phyloP scores from a whole-genome alignment of 2,329 filamentous ascomycete genomes.

The Curvularia verruculosa region DNA sequence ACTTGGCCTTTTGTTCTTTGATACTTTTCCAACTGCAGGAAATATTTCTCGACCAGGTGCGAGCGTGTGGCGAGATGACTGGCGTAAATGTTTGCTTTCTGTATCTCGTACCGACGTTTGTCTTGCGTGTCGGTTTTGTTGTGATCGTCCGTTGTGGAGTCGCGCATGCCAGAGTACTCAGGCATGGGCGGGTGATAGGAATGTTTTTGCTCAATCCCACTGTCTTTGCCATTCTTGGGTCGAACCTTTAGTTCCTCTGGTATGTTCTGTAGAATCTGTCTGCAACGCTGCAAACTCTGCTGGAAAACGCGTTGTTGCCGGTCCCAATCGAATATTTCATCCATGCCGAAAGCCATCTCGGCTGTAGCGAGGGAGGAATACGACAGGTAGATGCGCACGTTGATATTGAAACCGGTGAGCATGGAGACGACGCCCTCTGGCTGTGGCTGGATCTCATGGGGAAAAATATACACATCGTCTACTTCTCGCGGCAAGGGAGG shows the following conservation, averaged over 20 bases:
- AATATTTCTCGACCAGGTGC: constrained; percentile 86
- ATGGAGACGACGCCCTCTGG: constrained; percentile 71
- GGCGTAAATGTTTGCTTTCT: constrained; percentile 88
- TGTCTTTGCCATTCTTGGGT: constrained; percentile 49
- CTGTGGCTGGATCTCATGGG: constrained; percentile 72
- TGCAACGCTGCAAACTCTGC: constrained; percentile 72
- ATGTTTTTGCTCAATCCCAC: constrained; percentile 33
- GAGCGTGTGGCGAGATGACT: constrained; percentile 82
- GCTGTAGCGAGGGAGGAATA: constrained; percentile 80
- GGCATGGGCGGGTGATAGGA: constrained; percentile 48
- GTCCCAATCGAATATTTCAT: constrained; percentile 75
- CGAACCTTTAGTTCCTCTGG: constrained; percentile 71
- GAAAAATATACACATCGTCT: constrained; percentile 80
- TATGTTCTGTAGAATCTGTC: constrained; percentile 69
- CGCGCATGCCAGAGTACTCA: constrained; percentile 40
- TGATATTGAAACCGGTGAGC: constrained; percentile 80
- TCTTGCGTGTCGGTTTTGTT: constrained; percentile 41
- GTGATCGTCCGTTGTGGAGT: constrained; percentile 31
- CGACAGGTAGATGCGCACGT: constrained; percentile 77
- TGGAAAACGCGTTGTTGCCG: constrained; percentile 76
- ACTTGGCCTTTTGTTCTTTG: constrained; percentile 52
- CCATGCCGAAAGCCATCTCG: constrained; percentile 81
- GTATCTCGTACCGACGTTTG: constrained; percentile 72
- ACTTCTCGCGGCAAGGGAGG: constrained; percentile 81
- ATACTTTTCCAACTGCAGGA: constrained; percentile 73